These are phyloP conservation scores for Metarhizium brunneum DNA, from an alignment of 2,329 filamentous ascomycete species.

Conservation along the genomic window DNA sequence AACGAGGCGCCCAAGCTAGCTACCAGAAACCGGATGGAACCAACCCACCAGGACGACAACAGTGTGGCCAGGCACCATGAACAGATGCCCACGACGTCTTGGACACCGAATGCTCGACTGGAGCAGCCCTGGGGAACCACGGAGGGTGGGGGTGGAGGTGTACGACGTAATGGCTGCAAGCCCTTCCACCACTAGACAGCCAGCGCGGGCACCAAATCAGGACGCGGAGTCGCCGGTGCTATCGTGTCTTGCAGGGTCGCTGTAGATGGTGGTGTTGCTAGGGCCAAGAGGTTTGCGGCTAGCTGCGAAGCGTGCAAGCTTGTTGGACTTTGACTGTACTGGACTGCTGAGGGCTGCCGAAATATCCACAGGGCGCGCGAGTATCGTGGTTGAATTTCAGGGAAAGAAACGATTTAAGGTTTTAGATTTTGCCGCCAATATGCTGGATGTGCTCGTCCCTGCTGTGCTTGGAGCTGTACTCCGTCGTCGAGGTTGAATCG, in stretches of 20 bases:
- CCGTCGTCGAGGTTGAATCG: neutral
- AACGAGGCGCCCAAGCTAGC: neutral
- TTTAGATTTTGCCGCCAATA: neutral
- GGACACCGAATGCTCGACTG: neutral
- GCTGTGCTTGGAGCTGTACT: neutral
- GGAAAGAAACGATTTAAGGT: neutral
- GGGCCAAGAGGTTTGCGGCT: neutral
- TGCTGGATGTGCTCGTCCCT: too few relatives aligned
- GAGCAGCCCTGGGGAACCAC: neutral
- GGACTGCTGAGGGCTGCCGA: neutral
- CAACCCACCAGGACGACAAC: neutral
- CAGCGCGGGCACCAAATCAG: slow-evolving; percentile 3
- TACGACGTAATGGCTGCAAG: slow-evolving; percentile 8
- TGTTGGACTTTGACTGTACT: neutral
- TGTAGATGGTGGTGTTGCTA: neutral
- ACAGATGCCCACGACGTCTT: neutral
- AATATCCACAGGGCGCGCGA: neutral
- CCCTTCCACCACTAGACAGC: slow-evolving; percentile 2
- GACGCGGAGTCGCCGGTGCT: slow-evolving; percentile 6
- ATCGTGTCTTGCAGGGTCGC: neutral
- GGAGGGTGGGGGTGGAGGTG: slow-evolving; percentile 1
- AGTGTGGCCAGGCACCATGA: neutral
- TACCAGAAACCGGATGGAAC: neutral
- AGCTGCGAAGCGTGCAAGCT: neutral
- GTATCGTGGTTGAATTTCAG: too few relatives aligned